These are phyloP conservation scores for Immersiporthe knoxdaviesiana DNA, from an alignment of 2,329 filamentous ascomycete species.

Conservation along the genomic window DNA sequence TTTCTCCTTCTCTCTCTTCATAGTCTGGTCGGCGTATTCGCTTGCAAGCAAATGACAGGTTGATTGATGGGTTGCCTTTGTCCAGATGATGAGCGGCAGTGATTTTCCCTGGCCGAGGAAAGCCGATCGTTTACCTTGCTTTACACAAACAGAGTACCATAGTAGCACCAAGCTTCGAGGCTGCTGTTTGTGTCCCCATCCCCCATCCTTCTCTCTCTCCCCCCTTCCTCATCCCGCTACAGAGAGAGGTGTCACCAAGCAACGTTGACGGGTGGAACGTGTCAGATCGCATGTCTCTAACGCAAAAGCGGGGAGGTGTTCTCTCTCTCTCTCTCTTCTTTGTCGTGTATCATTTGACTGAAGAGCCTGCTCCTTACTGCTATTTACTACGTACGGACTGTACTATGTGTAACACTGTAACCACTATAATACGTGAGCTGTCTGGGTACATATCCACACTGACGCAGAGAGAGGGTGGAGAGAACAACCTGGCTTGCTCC, in stretches of 20 bases:
- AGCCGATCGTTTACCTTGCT: not conserved
- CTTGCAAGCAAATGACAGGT: not conserved
- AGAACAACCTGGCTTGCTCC: not conserved
- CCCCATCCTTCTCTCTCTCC: not conserved
- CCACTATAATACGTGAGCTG: not conserved
- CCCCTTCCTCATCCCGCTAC: not conserved
- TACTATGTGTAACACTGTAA: no score
- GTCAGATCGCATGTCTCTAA: constrained; percentile 23
- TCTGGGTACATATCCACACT: not conserved
- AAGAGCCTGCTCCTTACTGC: no score
- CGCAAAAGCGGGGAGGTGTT: not conserved
- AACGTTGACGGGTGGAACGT: constrained; percentile 21
- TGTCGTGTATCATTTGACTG: not conserved
- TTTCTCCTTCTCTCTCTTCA: not conserved
- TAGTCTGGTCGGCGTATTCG: not conserved
- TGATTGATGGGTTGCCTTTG: not conserved
- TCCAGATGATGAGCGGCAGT: not conserved
- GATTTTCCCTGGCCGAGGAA: not conserved
- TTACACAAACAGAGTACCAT: no score
- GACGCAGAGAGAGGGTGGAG: not conserved
- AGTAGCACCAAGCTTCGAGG: not conserved
- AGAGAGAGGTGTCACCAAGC: not conserved
- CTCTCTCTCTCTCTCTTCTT: no score
- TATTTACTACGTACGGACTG: no score
- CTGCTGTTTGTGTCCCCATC: not conserved